These are phyloP conservation scores for Helicostylum pulchrum DNA, from an alignment of 192 early-diverging fungal genomes.

Conservation along the genomic window DNA sequence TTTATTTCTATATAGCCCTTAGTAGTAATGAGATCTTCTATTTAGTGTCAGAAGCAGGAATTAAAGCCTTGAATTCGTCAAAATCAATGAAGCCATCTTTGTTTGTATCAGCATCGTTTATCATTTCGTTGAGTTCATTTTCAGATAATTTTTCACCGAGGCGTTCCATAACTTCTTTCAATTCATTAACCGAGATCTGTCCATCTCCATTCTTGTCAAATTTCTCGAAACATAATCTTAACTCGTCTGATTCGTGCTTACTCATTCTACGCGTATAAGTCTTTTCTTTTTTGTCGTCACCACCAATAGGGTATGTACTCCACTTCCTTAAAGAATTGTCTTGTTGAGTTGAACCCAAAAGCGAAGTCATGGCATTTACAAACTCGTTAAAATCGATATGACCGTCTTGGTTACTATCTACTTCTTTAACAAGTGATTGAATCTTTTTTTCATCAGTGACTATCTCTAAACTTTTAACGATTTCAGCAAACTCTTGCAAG, in stretches of 20 bases:
- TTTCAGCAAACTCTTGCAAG: neutral
- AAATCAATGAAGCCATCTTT: slow-evolving; percentile 36
- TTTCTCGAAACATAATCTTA: slow-evolving; percentile 22
- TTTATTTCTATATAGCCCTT: too few relatives aligned
- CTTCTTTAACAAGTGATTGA: neutral
- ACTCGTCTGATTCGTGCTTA: slow-evolving; percentile 19
- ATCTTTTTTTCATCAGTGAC: slow-evolving; percentile 1
- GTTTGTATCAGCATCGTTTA: slow-evolving; percentile 32
- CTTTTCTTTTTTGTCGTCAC: neutral
- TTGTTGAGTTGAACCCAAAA: neutral
- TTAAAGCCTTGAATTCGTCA: slow-evolving; percentile 36
- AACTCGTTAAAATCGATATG: slow-evolving; percentile 22
- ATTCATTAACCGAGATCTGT: slow-evolving; percentile 22
- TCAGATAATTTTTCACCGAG: slow-evolving; percentile 23
- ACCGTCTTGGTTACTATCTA: slow-evolving; percentile 8
- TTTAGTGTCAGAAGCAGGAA: slow-evolving; percentile 3
- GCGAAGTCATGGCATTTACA: slow-evolving; percentile 12
- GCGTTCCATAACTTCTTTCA: slow-evolving; percentile 23
- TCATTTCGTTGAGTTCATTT: slow-evolving; percentile 33
- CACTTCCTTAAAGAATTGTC: neutral
- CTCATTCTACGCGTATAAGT: neutral
- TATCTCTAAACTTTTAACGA: neutral
- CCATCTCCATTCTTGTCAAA: slow-evolving; percentile 37
- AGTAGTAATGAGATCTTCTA: neutral
- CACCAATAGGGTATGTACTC: neutral